These are phyloP conservation scores for Desmodesmus armatus DNA, from an alignment of 139 green algal genomes.

Conservation along the genomic window DNA sequence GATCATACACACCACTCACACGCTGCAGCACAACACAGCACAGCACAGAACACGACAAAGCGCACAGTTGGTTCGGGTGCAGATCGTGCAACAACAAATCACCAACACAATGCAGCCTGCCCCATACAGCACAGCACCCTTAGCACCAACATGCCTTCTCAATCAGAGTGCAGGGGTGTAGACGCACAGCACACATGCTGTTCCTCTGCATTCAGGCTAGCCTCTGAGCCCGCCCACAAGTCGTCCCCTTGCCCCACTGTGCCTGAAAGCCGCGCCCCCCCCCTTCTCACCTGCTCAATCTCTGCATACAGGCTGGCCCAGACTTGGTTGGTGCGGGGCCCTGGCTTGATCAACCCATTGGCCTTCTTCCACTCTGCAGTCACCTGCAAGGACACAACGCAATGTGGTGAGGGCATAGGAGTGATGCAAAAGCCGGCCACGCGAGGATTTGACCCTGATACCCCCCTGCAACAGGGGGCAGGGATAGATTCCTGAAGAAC, in stretches of 20 bases:
- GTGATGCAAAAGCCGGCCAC: neutral
- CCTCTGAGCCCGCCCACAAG: neutral
- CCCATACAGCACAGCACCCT: neutral
- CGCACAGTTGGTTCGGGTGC: neutral
- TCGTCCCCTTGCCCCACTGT: neutral
- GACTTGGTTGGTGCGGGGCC: conserved; percentile 3
- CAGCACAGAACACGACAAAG: neutral
- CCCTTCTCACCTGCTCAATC: conserved; percentile 47
- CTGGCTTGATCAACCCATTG: conserved; percentile 40
- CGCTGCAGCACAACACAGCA: conserved; percentile 48
- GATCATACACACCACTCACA: conserved; percentile 48
- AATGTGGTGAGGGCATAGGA: neutral
- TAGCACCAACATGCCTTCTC: neutral
- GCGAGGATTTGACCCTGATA: neutral
- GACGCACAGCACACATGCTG: neutral
- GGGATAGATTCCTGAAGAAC: neutral
- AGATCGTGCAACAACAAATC: neutral
- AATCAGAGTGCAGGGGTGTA: neutral
- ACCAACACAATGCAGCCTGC: neutral
- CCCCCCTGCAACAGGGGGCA: no score
- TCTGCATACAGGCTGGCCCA: conserved; percentile 40
- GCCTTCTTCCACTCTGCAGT: conserved; percentile 36
- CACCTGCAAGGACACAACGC: conserved; percentile 17
- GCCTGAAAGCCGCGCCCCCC: neutral
- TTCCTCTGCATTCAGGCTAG: neutral